A percentile compares a stretch with the other conserved stretches of the same genome.
These are phyloP conservation scores for Inga oerstediana DNA, from an alignment of 306 rosid genomes.

Conservation along the genomic window DNA sequence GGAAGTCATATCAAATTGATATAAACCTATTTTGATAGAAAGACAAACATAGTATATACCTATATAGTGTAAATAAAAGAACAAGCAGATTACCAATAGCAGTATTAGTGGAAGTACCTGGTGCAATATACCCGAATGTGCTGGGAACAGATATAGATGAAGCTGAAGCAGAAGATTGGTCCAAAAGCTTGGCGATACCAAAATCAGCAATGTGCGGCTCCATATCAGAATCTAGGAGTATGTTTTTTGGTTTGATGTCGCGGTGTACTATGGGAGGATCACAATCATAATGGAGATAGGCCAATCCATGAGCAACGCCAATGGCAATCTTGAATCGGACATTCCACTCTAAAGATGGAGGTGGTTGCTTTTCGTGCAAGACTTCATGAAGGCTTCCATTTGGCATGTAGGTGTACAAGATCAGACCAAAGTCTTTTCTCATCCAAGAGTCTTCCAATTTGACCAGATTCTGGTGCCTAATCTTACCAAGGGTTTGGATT, in stretches of 20 bases:
- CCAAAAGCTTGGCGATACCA: slow-evolving; percentile 82
- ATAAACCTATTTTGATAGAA: no score
- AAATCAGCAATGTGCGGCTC: slow-evolving; percentile 82
- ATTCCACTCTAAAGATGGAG: slow-evolving; percentile 57
- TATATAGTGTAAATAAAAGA: slow-evolving; percentile 2
- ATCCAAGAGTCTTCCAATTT: slow-evolving; percentile 70
- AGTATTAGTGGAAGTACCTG: slow-evolving; percentile 21
- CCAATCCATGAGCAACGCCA: slow-evolving; percentile 77
- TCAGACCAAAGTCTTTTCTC: slow-evolving; percentile 59
- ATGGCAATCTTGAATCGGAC: slow-evolving; percentile 67
- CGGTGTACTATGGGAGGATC: slow-evolving; percentile 81
- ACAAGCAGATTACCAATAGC: not conserved
- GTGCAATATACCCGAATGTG: slow-evolving; percentile 82
- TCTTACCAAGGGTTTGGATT: slow-evolving; percentile 61
- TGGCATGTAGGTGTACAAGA: slow-evolving; percentile 73
- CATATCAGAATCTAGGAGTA: slow-evolving; percentile 82
- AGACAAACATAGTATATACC: not conserved
- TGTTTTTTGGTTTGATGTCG: slow-evolving; percentile 82
- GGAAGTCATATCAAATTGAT: no score
- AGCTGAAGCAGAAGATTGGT: slow-evolving; percentile 54
- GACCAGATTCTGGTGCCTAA: slow-evolving; percentile 78
- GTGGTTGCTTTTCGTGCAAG: slow-evolving; percentile 60
- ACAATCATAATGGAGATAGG: slow-evolving; percentile 81
- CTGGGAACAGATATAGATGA: slow-evolving; percentile 54
- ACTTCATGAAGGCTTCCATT: slow-evolving; percentile 90